phyloP scores from a whole-genome alignment of 345 rosid genomes.

The Tarenaya hassleriana region DNA sequence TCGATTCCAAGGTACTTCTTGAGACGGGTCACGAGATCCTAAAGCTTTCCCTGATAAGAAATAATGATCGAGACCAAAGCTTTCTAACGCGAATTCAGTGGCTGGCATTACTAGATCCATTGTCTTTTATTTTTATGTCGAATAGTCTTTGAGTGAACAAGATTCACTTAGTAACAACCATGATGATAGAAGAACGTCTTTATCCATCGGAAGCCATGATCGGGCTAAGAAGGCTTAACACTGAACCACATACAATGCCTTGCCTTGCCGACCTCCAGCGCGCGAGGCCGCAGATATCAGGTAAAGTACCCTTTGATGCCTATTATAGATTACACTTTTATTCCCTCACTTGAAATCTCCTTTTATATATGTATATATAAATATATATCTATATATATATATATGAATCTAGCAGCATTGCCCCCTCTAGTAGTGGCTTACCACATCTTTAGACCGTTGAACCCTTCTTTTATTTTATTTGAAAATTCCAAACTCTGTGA shows the following conservation, averaged over 20 bases:
- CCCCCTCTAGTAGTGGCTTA: slow-evolving; percentile 23
- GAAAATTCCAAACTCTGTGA: slow-evolving; percentile 20
- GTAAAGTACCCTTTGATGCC: slow-evolving; percentile 4
- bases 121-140: too few species aligned
- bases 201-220: slow-evolving; percentile 13
- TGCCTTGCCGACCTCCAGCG: slow-evolving; percentile 3
- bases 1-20: too few species aligned
- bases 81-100: too few species aligned
- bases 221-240: slow-evolving; percentile 2
- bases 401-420: slow-evolving; percentile 8
- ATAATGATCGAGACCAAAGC: too few species aligned
- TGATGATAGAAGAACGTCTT: too few species aligned
- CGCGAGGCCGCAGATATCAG: too few species aligned
- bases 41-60: too few species aligned
- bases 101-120: too few species aligned
- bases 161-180: too few species aligned
- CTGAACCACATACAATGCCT: slow-evolving; percentile 7
- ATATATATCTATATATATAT: not conserved
- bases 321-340: slow-evolving; percentile 15
- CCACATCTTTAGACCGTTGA: slow-evolving; percentile 31
- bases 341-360: slow-evolving; percentile 18
- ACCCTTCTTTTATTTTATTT: slow-evolving; percentile 23
- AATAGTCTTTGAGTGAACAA: too few species aligned
- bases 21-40: too few species aligned
- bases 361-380: slow-evolving; percentile 14